These are phyloP conservation scores for Rostrohypoxylon terebratum DNA, from an alignment of 495 filamentous ascomycete species.

Conservation along the genomic window DNA sequence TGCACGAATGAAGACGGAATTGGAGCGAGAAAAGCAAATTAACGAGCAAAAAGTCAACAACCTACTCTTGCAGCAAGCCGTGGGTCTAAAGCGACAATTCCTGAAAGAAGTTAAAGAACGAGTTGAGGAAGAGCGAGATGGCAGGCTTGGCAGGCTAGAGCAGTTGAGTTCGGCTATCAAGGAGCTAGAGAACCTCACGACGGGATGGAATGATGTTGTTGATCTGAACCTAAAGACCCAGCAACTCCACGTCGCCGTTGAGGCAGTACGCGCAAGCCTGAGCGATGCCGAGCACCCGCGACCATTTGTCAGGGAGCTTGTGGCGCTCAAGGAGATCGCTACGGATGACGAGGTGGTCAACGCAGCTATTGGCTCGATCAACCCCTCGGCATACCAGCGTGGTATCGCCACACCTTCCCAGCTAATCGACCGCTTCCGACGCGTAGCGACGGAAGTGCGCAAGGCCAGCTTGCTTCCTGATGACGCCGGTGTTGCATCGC, in stretches of 20 bases:
- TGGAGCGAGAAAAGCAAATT: constrained; percentile 77
- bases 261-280: constrained; percentile 86
- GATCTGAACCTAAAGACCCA: constrained; percentile 92
- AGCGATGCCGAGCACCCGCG: constrained; percentile 77
- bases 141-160: constrained; percentile 84
- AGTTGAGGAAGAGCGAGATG: constrained; percentile 89
- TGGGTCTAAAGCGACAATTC: constrained; percentile 86
- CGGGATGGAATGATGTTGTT: constrained; percentile 86
- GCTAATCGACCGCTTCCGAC: constrained; percentile 94
- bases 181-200: constrained; percentile 86
- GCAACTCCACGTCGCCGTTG: constrained; percentile 92
- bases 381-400: constrained; percentile 91
- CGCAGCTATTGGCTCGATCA: constrained; percentile 93
- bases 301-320: constrained; percentile 90
- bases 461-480: constrained; percentile 93
- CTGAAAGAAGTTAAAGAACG: constrained; percentile 78
- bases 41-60: constrained; percentile 84
- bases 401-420: constrained; percentile 85
- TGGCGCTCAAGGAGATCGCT: constrained; percentile 92
- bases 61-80: constrained; percentile 88
- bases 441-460: constrained; percentile 91
- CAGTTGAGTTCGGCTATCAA: constrained; percentile 80
- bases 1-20: constrained; percentile 78
- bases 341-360: constrained; percentile 82
- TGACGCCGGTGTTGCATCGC: constrained; percentile 91